phyloP scores from a whole-genome alignment of 192 early-diverging fungal genomes.

The Chytriomyces confervae region DNA sequence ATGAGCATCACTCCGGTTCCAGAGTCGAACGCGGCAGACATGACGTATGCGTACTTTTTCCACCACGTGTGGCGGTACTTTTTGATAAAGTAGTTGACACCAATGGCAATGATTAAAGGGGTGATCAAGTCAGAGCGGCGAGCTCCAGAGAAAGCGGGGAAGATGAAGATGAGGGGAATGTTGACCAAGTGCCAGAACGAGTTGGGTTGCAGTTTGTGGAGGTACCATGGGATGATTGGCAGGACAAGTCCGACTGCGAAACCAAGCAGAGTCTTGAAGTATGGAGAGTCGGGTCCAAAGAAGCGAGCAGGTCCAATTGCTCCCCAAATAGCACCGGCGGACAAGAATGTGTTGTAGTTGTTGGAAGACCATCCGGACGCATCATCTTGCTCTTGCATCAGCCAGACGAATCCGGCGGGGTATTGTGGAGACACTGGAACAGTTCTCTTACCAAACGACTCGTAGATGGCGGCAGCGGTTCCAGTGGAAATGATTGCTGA shows the following conservation, averaged over 20 bases:
- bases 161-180: conserved; percentile 20
- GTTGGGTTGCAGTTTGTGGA: conserved; percentile 46
- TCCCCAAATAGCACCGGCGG: conserved; percentile 75
- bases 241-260: conserved; percentile 43
- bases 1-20: conserved; percentile 51
- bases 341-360: conserved; percentile 61
- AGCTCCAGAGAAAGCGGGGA: background rate
- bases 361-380: conserved; percentile 29
- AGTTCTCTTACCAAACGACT: conserved; percentile 14
- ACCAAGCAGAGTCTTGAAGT: conserved; percentile 33
- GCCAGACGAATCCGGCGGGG: conserved; percentile 9
- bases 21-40: conserved; percentile 65
- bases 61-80: conserved; percentile 61
- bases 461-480: conserved; percentile 34
- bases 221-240: conserved; percentile 45
- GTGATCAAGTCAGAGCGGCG: conserved; percentile 5
- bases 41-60: conserved; percentile 71
- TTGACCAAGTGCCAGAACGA: conserved; percentile 27
- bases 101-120: background rate
- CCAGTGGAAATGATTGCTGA: conserved; percentile 57
- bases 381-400: background rate
- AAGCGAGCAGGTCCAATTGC: conserved; percentile 71
- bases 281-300: conserved; percentile 55
- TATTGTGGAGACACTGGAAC: conserved; percentile 8
- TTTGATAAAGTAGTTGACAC: conserved; percentile 28